Evolutionary conservation across 768 basidiomycete species (phyloP).

Genomic region (Tricholomella constricta): DNA sequence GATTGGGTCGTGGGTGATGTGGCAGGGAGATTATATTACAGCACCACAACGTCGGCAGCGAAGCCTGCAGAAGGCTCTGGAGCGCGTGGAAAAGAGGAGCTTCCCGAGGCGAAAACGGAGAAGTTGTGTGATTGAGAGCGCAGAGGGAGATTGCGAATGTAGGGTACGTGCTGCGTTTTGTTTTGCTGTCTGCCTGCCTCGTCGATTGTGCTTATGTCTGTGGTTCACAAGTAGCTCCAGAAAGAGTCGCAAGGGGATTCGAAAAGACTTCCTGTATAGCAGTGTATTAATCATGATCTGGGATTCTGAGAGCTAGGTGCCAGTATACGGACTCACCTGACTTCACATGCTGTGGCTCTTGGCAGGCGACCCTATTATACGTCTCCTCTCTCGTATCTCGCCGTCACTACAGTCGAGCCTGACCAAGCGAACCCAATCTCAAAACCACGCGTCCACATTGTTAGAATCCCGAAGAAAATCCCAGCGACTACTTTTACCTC

Average conservation of each 20-base stretch:
- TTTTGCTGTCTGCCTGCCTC: background rate
- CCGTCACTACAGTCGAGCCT: too few species aligned
- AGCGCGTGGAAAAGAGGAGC: background rate
- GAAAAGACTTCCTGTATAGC: background rate
- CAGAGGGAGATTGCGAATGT: background rate
- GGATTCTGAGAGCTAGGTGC: background rate
- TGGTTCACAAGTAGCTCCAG: background rate
- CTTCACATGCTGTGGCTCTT: too few species aligned
- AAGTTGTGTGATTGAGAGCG: background rate
- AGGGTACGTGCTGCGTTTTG: background rate
- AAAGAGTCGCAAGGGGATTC: background rate
- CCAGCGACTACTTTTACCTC: too few species aligned
- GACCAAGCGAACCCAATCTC: too few species aligned
- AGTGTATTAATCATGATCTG: conserved; percentile 3
- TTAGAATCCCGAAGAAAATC: too few species aligned
- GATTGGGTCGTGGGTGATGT: conserved; percentile 93
- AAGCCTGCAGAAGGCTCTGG: background rate
- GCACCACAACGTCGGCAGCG: conserved; percentile 37
- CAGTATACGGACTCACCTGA: too few species aligned
- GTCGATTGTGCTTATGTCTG: conserved; percentile 11
- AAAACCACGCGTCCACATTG: too few species aligned
- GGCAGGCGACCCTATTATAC: too few species aligned
- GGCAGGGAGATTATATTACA: conserved; percentile 85
- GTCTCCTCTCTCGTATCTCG: too few species aligned
- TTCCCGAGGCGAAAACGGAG: background rate